These are phyloP conservation scores for Pseudogymnoascus sp. DNA, from an alignment of 2,329 filamentous ascomycete species.

Conservation along the genomic window DNA sequence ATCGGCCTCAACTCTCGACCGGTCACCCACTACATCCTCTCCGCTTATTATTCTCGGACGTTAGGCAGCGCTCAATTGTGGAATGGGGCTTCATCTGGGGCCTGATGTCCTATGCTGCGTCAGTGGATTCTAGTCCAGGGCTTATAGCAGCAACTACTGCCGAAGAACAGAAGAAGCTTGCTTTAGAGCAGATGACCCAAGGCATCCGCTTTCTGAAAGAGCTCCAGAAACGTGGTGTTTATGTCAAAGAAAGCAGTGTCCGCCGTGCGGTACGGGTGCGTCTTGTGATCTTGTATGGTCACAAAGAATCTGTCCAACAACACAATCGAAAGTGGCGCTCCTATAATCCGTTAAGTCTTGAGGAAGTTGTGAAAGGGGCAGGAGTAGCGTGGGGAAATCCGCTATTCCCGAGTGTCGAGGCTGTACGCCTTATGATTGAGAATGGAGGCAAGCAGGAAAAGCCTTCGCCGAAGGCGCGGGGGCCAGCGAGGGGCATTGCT, in stretches of 20 bases:
- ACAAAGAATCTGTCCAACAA: conserved; percentile 16
- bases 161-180: conserved; percentile 8
- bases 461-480: neutral
- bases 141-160: neutral
- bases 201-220: conserved; percentile 24
- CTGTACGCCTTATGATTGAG: neutral
- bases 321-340: conserved; percentile 18
- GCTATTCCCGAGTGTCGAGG: conserved; percentile 6
- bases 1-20: conserved; percentile 16
- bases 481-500: neutral
- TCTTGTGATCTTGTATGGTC: conserved; percentile 24
- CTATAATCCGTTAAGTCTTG: conserved; percentile 12
- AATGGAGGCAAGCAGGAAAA: neutral
- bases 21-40: conserved; percentile 29
- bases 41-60: conserved; percentile 34
- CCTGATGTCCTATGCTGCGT: conserved; percentile 6
- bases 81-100: conserved; percentile 40
- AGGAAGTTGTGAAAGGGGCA: conserved; percentile 18
- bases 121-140: neutral
- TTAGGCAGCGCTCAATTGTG: conserved; percentile 40
- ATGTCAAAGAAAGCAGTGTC: conserved; percentile 11
- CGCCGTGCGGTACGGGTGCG: conserved; percentile 22
- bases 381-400: conserved; percentile 20
- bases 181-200: conserved; percentile 14
- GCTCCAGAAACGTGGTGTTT: conserved; percentile 18